Conservation (phyloP, 78 protist species). For the Planoprotostelium fungivorum region DNA sequence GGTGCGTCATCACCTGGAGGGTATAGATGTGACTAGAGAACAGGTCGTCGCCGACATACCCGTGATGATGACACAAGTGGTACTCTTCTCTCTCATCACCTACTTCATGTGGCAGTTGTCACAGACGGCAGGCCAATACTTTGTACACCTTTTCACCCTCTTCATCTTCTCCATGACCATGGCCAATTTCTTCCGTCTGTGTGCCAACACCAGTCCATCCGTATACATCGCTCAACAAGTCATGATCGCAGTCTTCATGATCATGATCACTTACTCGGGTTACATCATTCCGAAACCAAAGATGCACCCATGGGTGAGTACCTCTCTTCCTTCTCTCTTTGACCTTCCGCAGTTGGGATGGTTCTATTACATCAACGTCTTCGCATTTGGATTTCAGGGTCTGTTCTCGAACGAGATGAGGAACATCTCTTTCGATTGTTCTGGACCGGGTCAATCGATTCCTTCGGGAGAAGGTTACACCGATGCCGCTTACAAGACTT, state of each 20-base stretch:
- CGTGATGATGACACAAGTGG: constrained; percentile 9
- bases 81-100: constrained; percentile 22
- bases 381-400: constrained; percentile 30
- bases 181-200: constrained; percentile 21
- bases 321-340: no score
- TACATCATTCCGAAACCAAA: constrained; percentile 21
- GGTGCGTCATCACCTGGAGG: no score
- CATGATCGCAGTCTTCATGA: constrained; percentile 19
- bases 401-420: constrained; percentile 33
- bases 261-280: constrained; percentile 33
- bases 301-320: constrained; percentile 44
- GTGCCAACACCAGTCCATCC: constrained; percentile 28
- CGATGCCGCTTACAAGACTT: constrained; percentile 4
- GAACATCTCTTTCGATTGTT: constrained; percentile 11
- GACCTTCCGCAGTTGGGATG: background rate
- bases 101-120: constrained; percentile 40
- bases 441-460: constrained; percentile 19
- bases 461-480: no score
- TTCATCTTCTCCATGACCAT: constrained; percentile 13
- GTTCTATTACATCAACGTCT: constrained; percentile 40
- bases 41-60: constrained; percentile 44
- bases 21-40: constrained; percentile 7
- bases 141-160: constrained; percentile 14
- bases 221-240: constrained; percentile 28
- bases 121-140: constrained; percentile 35